Base-by-base conservation (phyloP, 768 basidiomycete genomes). In the Mrakia frigida region DNA sequence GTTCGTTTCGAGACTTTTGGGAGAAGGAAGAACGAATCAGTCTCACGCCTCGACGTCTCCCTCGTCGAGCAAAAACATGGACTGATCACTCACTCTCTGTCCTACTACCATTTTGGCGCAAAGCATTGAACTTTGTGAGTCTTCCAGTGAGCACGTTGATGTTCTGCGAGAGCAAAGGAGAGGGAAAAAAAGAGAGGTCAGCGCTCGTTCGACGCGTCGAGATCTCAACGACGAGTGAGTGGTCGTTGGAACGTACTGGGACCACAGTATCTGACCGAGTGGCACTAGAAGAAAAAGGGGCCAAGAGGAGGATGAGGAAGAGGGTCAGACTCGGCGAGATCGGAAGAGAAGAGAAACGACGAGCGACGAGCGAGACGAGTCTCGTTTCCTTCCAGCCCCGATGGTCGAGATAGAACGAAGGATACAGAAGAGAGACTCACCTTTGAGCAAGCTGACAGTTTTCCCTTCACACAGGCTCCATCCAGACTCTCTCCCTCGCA, bases 111-210 rank as follows among this genome's bases (percentile, higher is more conserved):
- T 6, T 41, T 68, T 21, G 65, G 37, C 39, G 35, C 18, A 11
- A 68, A 68, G 39, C 65, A 68, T 10, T 68, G 21, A 1, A 13
- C 21, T 13, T 68, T 68, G 11, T 68, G 65, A 7, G 65, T 39
- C 39, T 68, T 68, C 65, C 65, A 68, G 65, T 68, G 35, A 37
- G 65, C 39, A 21, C 25, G 35, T 33, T 68, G 65, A n/a, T 68
- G 65, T 23, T 41, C 65, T 68, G 16, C 16, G 14, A 5, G 14
- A 25, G 23, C 23, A 18, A 21, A 21, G 2, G 33, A 35, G 63
- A 65, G 37, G 16, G 60, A 31, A 13, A 63, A 7, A 14, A 65
- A 14, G 14, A 35, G 14, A 35, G 16, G 63, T 65, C 63, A 65
- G 63, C 28, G n/a, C 25, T 33, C 33, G 63, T 28, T 28, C 63